Conservation (phyloP, 176 grass and related monocot genomes). For the Bothriochloa decipiens region DNA sequence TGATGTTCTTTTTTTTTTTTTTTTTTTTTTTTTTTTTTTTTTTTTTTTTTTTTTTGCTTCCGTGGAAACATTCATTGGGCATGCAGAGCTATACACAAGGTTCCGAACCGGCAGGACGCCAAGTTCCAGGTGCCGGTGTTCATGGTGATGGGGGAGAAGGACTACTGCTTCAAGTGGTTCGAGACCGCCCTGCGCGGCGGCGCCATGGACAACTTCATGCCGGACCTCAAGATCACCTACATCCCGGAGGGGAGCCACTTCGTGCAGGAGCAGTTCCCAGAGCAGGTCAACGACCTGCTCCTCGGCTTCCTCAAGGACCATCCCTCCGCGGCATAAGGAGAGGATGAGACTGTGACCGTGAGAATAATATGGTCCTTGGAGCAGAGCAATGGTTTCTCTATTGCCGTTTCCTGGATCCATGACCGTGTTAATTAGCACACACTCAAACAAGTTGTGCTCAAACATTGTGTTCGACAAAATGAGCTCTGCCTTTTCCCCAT, state of each 20-base stretch:
- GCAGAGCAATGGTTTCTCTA: too few relatives aligned
- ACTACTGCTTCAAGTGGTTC: conserved; percentile 52
- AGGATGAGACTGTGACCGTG: too few relatives aligned
- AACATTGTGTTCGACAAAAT: too few relatives aligned
- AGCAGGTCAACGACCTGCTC: conserved; percentile 49
- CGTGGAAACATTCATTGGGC: neutral
- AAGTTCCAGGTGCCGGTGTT: conserved; percentile 56
- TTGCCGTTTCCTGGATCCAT: too few relatives aligned
- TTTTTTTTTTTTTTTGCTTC: too few relatives aligned
- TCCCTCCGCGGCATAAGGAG: too few relatives aligned
- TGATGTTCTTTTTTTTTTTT: too few relatives aligned
- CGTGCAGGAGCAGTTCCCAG: conserved; percentile 55
- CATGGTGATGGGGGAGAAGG: conserved; percentile 56
- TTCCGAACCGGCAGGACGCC: conserved; percentile 5
- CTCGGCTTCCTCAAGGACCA: conserved; percentile 42
- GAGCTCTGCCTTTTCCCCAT: too few relatives aligned
- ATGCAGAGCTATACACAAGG: conserved; percentile 20
- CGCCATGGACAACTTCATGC: conserved; percentile 37
- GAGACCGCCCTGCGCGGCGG: conserved; percentile 35
- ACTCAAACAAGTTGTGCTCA: too few relatives aligned
- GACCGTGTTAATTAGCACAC: too few relatives aligned
- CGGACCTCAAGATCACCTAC: conserved; percentile 48
- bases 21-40: too few relatives aligned
- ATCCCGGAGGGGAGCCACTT: conserved; percentile 48
- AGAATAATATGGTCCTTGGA: too few relatives aligned